Evolutionary conservation across 345 rosid species (phyloP), one percentile per base, ranked within the genome.

Genomic region (Gossypium turneri): DNA sequence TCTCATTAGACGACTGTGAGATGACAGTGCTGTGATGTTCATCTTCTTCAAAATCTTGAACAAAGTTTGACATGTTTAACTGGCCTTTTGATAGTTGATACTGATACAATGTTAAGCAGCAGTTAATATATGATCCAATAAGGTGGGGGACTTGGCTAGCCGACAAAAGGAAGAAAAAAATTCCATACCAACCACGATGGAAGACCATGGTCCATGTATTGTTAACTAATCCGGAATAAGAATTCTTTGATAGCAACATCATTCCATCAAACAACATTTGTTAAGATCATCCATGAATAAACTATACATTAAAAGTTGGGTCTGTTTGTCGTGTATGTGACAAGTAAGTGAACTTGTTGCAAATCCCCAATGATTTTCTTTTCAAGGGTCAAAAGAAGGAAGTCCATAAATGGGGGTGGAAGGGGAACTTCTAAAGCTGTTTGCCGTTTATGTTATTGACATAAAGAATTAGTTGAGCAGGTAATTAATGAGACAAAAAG

Each of bases 11-110:
- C 12, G 86, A 79, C 29, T 77, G 83, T 0, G 83, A 84, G 48
- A 77, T 45, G 12, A 66, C 44, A 34, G 80, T 64, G 79, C 84
- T 78, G 20, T 78, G 84, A 60, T 78, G 84, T 48, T 84, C 84
- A 67, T 86, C 87, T 13, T 86, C 90, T 53, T 83, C 84, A 72
- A 81, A 80, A 44, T 84, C 87, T 56, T 79, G 89, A 74, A 55
- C 79, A 62, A 78, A 81, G 82, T 72, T 82, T 55, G 86, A 81
- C 92, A 88, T 88, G 57, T 78, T 73, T 22, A n/a, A 38, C 41
- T 65, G 52, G 44, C 3, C 75, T 50, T 34, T 34, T 34, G 41
- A 34, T 34, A 34, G 41, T 6, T 38, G 78, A 67, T 75, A 29
- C 59, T 47, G 25, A 25, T 27, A 52, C 41, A 51, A 38, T 76